phyloP scores from a whole-genome alignment of 2,329 filamentous ascomycete genomes.

The Sphaerulina vaccinii region DNA sequence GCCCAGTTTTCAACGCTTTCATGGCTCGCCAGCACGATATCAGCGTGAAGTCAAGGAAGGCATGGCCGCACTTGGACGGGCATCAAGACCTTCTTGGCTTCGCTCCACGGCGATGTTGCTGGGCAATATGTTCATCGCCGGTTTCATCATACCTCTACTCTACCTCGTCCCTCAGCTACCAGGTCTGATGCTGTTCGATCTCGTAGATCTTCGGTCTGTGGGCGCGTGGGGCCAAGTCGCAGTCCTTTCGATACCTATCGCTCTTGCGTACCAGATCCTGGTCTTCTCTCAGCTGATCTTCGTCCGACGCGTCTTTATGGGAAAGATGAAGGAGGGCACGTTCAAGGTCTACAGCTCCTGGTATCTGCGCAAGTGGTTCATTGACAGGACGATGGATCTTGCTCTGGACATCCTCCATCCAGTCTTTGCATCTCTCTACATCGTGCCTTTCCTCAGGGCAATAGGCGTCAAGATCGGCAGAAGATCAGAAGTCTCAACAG shows the following conservation, averaged over 20 bases:
- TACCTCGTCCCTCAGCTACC: slow-evolving; percentile 26
- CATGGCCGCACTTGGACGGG: slow-evolving; percentile 7
- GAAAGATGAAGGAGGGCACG: slow-evolving; percentile 22
- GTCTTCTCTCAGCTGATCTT: slow-evolving; percentile 26
- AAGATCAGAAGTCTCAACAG: slow-evolving; percentile 28
- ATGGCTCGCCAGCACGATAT: slow-evolving; percentile 27
- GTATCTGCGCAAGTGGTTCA: slow-evolving; percentile 29
- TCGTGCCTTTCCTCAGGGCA: slow-evolving; percentile 27
- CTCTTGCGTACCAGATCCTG: slow-evolving; percentile 24
- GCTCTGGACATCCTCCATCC: slow-evolving; percentile 27
- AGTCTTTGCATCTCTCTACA: slow-evolving; percentile 29
- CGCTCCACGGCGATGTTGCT: slow-evolving; percentile 19
- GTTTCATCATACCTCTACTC: slow-evolving; percentile 22
- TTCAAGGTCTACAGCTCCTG: slow-evolving; percentile 27
- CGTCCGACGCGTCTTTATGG: slow-evolving; percentile 22
- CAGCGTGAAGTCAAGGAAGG: slow-evolving; percentile 22
- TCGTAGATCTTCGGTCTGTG: slow-evolving; percentile 18
- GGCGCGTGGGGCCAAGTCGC: slow-evolving; percentile 26
- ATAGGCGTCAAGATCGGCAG: slow-evolving; percentile 29
- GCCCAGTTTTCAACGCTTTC: slow-evolving; percentile 24
- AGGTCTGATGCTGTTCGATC: slow-evolving; percentile 26
- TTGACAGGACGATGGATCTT: slow-evolving; percentile 29
- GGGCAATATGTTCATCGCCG: slow-evolving; percentile 20
- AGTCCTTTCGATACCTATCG: slow-evolving; percentile 23
- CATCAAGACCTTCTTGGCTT: slow-evolving; percentile 21